phyloP scores from a whole-genome alignment of 257 asterid species.

The Misopates orontium region DNA sequence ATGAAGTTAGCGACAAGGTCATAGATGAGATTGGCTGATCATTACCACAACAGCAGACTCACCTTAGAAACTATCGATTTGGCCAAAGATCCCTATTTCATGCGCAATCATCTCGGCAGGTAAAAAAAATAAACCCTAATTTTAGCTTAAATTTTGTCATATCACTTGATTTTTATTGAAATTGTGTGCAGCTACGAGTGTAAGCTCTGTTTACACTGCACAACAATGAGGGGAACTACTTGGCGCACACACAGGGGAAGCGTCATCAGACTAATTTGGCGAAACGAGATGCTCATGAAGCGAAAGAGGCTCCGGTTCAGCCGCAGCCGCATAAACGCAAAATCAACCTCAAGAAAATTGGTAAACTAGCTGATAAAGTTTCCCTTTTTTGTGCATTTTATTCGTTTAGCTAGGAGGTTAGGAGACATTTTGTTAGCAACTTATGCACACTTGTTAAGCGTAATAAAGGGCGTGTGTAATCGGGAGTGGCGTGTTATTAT shows the following conservation, averaged over 20 bases:
- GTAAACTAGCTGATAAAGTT: constrained; percentile 33
- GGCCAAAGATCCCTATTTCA: constrained; percentile 95
- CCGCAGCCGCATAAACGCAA: constrained; percentile 98
- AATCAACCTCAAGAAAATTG: constrained; percentile 62
- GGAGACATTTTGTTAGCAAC: no score
- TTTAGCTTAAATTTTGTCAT: not conserved
- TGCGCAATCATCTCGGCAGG: constrained; percentile 99
- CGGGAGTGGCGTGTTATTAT: no score
- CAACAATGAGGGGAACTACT: constrained; percentile 96
- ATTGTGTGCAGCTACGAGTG: constrained; percentile 71
- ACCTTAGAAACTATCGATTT: constrained; percentile 94
- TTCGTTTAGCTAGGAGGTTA: no score
- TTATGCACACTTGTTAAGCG: no score
- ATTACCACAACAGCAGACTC: no score
- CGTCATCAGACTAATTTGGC: constrained; percentile 99
- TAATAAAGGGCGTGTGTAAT: no score
- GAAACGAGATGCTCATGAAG: constrained; percentile 96
- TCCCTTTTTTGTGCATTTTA: not conserved
- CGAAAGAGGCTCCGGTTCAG: constrained; percentile 96
- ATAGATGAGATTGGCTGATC: no score
- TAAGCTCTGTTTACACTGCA: constrained; percentile 92
- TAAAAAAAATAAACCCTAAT: constrained; percentile 41
- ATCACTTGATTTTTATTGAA: not conserved
- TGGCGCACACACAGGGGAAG: constrained; percentile 98
- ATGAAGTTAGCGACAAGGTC: no score